Evolutionary conservation across 805 yeast genomes (phyloP), one percentile per base, ranked within the genome.

Genomic region (Clavispora vitiphila): DNA sequence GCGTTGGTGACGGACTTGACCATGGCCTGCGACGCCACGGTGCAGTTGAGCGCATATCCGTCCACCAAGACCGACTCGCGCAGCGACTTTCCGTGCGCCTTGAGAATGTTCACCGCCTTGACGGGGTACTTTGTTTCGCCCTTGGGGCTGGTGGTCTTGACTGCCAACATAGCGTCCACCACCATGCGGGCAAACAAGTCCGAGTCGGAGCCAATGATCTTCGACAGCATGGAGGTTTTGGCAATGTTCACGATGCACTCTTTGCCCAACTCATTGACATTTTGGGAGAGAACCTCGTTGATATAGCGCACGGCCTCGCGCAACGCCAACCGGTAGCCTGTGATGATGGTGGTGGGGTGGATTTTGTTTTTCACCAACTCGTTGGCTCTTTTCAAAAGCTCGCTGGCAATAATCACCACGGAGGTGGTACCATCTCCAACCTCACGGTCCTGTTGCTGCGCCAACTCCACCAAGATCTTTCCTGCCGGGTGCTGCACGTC

Each of bases 401-500:
- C 99, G 26, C 95, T 77, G 19, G 99, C 98, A 60, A 95, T 83
- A 48, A 93, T 89, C 31, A 93, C 99, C 38, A 93, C 99, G 12
- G 96, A 86, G 0, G 99, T 93, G 34, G 99, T 90, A 54, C 98
- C 98, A 60, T 90, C 98, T 47, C 97, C 99, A 40, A 93, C 96
- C 67, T 93, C 99, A 57, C 96, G 80, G 64, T 93, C 99, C 71
- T 93, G 99, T 65, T 93, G 98, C 64, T 93, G 96, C 2, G 99
- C 99, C 58, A 93, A 76, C 60, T 93, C 98, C 38, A 93, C 99
- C 44, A 93, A 72, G 55, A 93, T 93, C 69, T 89, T 91, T 14
- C 98, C 99, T 1, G 99, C 99, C 26, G 99, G 99, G 64, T 93
- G 99, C 67, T 93, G 96, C 39, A 93, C 98, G 61, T 93, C 99